Conservation (phyloP, 1,139 yeast species). For the Pichia sp. region DNA sequence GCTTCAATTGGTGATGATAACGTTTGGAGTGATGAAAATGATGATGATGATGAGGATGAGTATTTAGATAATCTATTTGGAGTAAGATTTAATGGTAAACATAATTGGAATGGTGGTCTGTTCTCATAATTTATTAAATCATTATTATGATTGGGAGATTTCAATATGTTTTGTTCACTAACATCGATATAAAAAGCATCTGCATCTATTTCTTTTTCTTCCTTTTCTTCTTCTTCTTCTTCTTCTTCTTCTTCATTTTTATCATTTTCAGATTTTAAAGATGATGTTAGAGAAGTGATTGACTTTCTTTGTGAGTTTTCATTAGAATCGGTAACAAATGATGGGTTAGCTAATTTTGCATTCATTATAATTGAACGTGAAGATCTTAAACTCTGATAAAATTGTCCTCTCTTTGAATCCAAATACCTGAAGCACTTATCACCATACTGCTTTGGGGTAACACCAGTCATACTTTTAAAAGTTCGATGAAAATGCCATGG, state of each 20-base stretch:
- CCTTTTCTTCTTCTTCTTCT: background rate
- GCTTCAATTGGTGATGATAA: background rate
- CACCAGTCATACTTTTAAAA: constrained; percentile 75
- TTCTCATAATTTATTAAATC: no score
- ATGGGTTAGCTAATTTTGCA: constrained; percentile 30
- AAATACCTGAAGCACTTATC: constrained; percentile 72
- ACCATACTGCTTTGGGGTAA: constrained; percentile 85
- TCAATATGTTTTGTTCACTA: background rate
- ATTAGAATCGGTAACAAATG: constrained; percentile 16
- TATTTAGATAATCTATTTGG: no score
- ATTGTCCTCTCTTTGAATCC: constrained; percentile 4
- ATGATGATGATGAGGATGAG: background rate
- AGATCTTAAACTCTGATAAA: background rate
- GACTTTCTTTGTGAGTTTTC: background rate
- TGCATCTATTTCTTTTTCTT: background rate
- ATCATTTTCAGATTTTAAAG: no score
- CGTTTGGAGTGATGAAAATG: background rate
- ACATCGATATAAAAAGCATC: background rate
- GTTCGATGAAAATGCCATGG: constrained; percentile 97
- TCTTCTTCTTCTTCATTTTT: background rate
- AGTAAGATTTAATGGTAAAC: no score
- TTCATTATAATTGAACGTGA: constrained; percentile 25
- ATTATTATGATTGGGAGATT: background rate
- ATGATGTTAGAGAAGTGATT: no score
- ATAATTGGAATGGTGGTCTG: no score